Evolutionary conservation across 164 flowering plant species (phyloP).

Genomic region (Kalanchoe fedtschenkoi): DNA sequence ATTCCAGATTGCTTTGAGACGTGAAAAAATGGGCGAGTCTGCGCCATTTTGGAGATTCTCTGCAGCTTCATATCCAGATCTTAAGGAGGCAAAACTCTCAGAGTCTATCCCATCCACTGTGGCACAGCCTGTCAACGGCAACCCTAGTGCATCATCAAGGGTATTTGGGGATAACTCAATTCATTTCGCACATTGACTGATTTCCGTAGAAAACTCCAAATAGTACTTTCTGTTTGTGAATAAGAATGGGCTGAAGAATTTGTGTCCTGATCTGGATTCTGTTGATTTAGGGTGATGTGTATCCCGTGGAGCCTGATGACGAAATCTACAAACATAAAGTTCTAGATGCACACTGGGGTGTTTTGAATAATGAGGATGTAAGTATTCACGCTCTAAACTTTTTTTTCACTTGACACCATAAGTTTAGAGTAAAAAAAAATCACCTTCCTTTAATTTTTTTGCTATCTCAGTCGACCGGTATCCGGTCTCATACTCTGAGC

Average conservation of each 20-base stretch:
- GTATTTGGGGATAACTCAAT: slow-evolving; percentile 15
- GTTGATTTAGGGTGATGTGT: slow-evolving; percentile 59
- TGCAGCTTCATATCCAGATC: slow-evolving; percentile 57
- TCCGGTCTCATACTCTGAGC: slow-evolving; percentile 59
- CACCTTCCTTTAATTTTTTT: neutral
- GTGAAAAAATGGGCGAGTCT: slow-evolving; percentile 82
- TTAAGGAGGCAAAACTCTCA: slow-evolving; percentile 30
- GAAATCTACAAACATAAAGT: slow-evolving; percentile 34
- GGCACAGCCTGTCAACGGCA: slow-evolving; percentile 9
- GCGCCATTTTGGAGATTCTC: slow-evolving; percentile 16
- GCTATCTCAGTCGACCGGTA: slow-evolving; percentile 43
- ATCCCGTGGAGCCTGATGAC: slow-evolving; percentile 55
- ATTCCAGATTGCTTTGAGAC: slow-evolving; percentile 73
- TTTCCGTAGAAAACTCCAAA: neutral
- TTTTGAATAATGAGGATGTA: slow-evolving; percentile 58
- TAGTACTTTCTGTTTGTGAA: too few species aligned
- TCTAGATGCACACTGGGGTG: slow-evolving; percentile 82
- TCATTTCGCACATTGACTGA: neutral
- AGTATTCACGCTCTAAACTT: slow-evolving; percentile 14
- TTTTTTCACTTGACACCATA: neutral
- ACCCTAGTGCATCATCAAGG: slow-evolving; percentile 24
- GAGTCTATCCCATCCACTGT: slow-evolving; percentile 15
- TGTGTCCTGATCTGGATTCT: neutral
- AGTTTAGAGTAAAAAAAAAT: too few species aligned
- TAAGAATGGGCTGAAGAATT: neutral